These are phyloP conservation scores for Rubia yunnanensis DNA, from an alignment of 257 asterid genomes.

Conservation along the genomic window DNA sequence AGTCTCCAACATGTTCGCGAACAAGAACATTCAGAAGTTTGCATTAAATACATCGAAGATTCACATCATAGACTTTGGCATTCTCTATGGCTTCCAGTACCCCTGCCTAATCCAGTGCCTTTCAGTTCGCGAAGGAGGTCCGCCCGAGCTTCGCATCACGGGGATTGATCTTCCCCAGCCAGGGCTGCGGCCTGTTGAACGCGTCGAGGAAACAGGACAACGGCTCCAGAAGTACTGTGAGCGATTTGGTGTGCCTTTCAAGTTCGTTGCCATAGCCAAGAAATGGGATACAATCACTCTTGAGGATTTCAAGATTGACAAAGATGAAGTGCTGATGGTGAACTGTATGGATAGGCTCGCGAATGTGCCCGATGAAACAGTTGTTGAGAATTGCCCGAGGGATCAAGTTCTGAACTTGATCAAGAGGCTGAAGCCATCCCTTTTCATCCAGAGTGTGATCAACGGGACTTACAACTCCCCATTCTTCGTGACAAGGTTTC, in stretches of 20 bases:
- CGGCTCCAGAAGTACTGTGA: constrained; percentile 25
- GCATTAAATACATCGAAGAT: constrained; percentile 20
- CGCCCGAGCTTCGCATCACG: constrained; percentile 30
- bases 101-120: constrained; percentile 35
- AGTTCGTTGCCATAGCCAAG: constrained; percentile 27
- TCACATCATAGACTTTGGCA: constrained; percentile 35
- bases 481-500: constrained; percentile 26
- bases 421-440: constrained; percentile 23
- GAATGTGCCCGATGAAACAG: constrained; percentile 36
- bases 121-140: constrained; percentile 27
- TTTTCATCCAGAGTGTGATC: constrained; percentile 23
- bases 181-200: constrained; percentile 32
- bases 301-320: constrained; percentile 21
- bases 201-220: constrained; percentile 34
- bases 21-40: constrained; percentile 18
- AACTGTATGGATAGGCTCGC: constrained; percentile 31
- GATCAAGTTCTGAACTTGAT: constrained; percentile 28
- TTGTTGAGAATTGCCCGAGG: constrained; percentile 26
- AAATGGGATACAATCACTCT: constrained; percentile 31
- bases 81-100: constrained; percentile 36
- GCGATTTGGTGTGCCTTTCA: constrained; percentile 28
- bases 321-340: constrained; percentile 25
- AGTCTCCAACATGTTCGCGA: constrained; percentile 23
- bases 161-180: constrained; percentile 40
- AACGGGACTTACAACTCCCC: constrained; percentile 35